These are phyloP conservation scores for Scedosporium dehoogii DNA, from an alignment of 2,329 filamentous ascomycete species.

Conservation along the genomic window DNA sequence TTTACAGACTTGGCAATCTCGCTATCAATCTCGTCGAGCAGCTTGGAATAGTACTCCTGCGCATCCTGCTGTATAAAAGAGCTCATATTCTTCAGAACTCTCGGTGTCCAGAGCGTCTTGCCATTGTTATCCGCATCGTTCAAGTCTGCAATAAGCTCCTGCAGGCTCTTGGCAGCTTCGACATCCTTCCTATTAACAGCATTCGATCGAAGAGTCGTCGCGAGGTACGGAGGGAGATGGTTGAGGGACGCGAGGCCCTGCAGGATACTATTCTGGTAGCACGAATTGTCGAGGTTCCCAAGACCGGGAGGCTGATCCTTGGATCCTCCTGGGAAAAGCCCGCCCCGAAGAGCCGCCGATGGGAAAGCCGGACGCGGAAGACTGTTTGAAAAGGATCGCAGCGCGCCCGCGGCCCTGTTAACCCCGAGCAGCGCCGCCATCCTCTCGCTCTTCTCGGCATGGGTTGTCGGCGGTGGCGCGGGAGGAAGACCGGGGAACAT, in stretches of 20 bases:
- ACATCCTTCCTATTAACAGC: conserved; percentile 23
- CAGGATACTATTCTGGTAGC: conserved; percentile 94
- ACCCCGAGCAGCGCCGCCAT: conserved; percentile 55
- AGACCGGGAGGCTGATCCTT: conserved; percentile 53
- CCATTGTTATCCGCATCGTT: conserved; percentile 63
- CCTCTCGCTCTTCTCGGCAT: conserved; percentile 53
- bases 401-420: conserved; percentile 40
- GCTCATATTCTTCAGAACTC: conserved; percentile 79
- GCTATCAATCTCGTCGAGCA: conserved; percentile 76
- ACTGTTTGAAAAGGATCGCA: conserved; percentile 49
- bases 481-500: conserved; percentile 28
- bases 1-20: conserved; percentile 44
- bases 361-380: conserved; percentile 36
- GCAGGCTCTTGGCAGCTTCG: conserved; percentile 37
- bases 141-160: conserved; percentile 58
- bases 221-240: conserved; percentile 58
- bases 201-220: conserved; percentile 24
- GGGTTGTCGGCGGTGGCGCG: conserved; percentile 27
- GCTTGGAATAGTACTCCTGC: conserved; percentile 90
- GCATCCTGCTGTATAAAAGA: conserved; percentile 96
- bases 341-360: conserved; percentile 35
- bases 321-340: conserved; percentile 24
- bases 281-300: conserved; percentile 90
- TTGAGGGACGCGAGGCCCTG: conserved; percentile 72
- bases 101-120: conserved; percentile 70